Conservation (phyloP, 129 eudicot species). For the Logfia minima region DNA sequence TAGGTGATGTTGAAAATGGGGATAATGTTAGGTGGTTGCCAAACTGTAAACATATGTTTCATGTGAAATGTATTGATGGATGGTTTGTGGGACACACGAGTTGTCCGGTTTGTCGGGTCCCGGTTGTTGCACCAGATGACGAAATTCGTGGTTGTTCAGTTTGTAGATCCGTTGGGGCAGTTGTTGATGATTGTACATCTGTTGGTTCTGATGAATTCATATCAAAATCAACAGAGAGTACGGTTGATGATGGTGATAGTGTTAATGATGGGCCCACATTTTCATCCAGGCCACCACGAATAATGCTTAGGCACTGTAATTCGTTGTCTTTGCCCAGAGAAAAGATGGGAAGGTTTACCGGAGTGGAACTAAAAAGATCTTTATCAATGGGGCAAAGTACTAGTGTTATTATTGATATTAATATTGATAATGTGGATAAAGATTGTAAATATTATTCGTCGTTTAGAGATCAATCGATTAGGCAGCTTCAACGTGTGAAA, state of each 20-base stretch:
- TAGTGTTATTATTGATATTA: slow-evolving; percentile 36
- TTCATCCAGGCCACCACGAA: background rate
- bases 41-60: slow-evolving; percentile 55
- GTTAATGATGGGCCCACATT: background rate
- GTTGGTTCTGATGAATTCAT: background rate
- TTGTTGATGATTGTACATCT: slow-evolving; percentile 2
- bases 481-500: slow-evolving; percentile 28
- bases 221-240: background rate
- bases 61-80: slow-evolving; percentile 50
- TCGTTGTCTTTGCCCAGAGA: slow-evolving; percentile 44
- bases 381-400: slow-evolving; percentile 56
- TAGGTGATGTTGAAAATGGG: slow-evolving; percentile 49
- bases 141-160: slow-evolving; percentile 27
- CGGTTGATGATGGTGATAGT: background rate
- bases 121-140: slow-evolving; percentile 33
- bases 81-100: slow-evolving; percentile 51
- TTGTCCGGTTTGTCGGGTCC: slow-evolving; percentile 59
- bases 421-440: slow-evolving; percentile 24
- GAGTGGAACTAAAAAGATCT: slow-evolving; percentile 51
- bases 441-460: slow-evolving; percentile 19
- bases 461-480: slow-evolving; percentile 32
- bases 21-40: slow-evolving; percentile 55
- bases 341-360: slow-evolving; percentile 8
- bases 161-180: slow-evolving; percentile 11
- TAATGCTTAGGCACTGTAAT: slow-evolving; percentile 37